Evolutionary conservation across 2,329 filamentous ascomycete species (phyloP).

Genomic region (Talaromyces atroroseus): DNA sequence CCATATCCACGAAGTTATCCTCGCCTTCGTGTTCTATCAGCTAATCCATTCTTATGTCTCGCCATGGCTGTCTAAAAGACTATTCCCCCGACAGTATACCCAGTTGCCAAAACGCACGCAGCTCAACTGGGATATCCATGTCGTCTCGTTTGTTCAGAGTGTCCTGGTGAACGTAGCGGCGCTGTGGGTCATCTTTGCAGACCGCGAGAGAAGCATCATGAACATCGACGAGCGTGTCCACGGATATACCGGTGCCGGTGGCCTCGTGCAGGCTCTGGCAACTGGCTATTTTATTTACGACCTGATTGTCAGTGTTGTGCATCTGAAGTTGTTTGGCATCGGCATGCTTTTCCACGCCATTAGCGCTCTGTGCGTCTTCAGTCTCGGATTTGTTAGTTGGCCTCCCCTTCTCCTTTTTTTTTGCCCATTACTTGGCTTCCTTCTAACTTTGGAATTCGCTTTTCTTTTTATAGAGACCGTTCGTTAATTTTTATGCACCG

Average conservation of each 20-base stretch:
- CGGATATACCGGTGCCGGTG: conserved; percentile 56
- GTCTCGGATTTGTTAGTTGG: conserved; percentile 57
- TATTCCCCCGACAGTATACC: conserved; percentile 53
- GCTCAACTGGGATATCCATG: conserved; percentile 63
- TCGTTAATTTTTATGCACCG: conserved; percentile 60
- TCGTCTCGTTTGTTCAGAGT: conserved; percentile 58
- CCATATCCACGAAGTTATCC: conserved; percentile 58
- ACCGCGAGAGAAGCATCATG: conserved; percentile 53
- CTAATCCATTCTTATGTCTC: conserved; percentile 50
- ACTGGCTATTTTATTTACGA: conserved; percentile 63
- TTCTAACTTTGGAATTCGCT: neutral
- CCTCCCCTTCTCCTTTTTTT: conserved; percentile 10
- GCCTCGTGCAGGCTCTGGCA: conserved; percentile 56
- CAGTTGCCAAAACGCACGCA: conserved; percentile 51
- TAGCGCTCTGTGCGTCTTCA: conserved; percentile 56
- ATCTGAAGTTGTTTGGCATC: conserved; percentile 54
- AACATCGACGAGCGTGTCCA: conserved; percentile 50
- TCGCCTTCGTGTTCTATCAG: conserved; percentile 54
- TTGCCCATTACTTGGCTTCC: neutral
- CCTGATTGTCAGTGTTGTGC: conserved; percentile 50
- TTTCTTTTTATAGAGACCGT: conserved; percentile 48
- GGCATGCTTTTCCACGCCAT: conserved; percentile 60
- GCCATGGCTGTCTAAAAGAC: conserved; percentile 47
- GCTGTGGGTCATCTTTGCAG: conserved; percentile 53
- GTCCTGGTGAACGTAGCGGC: conserved; percentile 51